These are phyloP conservation scores for Cenchrus purpureus DNA, from an alignment of 176 grass and related monocot genomes.

Conservation along the genomic window DNA sequence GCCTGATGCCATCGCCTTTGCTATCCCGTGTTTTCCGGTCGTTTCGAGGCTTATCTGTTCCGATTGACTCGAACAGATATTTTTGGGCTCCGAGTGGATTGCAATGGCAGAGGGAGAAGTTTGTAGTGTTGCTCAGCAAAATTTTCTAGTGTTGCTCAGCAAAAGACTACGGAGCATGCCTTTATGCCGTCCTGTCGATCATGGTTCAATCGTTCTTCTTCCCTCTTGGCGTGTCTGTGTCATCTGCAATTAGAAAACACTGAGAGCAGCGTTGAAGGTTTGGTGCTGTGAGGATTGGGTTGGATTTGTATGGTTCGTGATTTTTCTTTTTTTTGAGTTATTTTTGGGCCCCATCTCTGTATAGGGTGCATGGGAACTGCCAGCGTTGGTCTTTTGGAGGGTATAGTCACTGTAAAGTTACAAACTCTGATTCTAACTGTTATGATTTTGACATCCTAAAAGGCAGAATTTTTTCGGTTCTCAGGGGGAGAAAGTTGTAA, in stretches of 20 bases:
- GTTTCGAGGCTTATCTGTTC: not conserved
- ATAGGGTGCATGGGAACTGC: constrained; percentile 41
- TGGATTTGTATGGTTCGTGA: not conserved
- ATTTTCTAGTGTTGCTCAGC: not conserved
- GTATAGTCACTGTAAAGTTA: constrained; percentile 45
- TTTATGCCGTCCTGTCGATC: not conserved
- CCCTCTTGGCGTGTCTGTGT: not conserved
- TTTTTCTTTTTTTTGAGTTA: not conserved
- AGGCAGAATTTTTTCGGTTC: constrained; percentile 35
- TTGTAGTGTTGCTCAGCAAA: not conserved
- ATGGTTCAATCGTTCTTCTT: not conserved
- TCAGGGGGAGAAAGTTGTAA: not conserved
- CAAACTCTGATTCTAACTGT: constrained; percentile 51
- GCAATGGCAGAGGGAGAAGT: not conserved
- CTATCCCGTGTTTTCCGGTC: not conserved
- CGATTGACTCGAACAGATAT: not conserved
- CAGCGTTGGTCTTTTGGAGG: not conserved
- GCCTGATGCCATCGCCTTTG: not conserved
- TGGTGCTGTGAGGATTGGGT: not conserved
- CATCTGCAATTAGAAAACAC: not conserved
- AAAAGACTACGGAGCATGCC: not conserved
- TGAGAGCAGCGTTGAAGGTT: not conserved
- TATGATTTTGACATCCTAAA: constrained; percentile 60
- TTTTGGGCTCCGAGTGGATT: not conserved
- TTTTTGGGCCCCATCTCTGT: constrained; percentile 8